Evolutionary conservation across 2,329 filamentous ascomycete species (phyloP), one percentile per base, ranked within the genome.

Genomic region (Botrytis fragariae): DNA sequence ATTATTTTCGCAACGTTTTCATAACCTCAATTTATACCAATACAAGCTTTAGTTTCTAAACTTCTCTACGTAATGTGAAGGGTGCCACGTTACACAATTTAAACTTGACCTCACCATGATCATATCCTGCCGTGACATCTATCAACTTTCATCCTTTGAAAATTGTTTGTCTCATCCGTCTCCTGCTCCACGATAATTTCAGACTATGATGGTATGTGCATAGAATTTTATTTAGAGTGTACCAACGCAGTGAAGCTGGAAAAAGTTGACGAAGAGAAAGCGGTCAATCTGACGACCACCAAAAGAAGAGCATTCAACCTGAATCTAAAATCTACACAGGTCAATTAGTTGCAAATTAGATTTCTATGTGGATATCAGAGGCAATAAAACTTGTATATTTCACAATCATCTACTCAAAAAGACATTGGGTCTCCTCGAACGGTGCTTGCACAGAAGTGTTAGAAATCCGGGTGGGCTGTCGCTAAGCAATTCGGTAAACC

Each of bases 41-140:
- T 18, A 8, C 0, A 5, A 29, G 2, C 12, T 54, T 18, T 1
- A 16, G 2, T 14, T 7, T 1, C 18, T 3, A 29, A 0, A 8
- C 3, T n/a, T 29, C 5, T 7, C n/a, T 54, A n/a, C 14, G 6
- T 16, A 6, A 29, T 18, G 6, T 12, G 8, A 16, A 14, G 29
- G 1, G 14, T 29, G n/a, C 1, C 51, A 16, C 14, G 51, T 16
- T 12, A 54, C 25, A 18, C 3, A 54, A n/a, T 16, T 18, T 3
- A 18, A 29, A 14, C n/a, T 54, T 4, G 16, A 4, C 6, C n/a
- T 54, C 51, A 54, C 14, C 8, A 18, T 48, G 20, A 48, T 6
- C 20, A 48, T 3, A 48, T 3, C 14, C 14, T 54, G 14, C n/a
- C n/a, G 14, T 54, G n/a, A 54, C 51, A 54, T 29, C 0, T 16